Conservation (phyloP, 108 stramenopile species). For the Cyclostephanos invisitatus region DNA sequence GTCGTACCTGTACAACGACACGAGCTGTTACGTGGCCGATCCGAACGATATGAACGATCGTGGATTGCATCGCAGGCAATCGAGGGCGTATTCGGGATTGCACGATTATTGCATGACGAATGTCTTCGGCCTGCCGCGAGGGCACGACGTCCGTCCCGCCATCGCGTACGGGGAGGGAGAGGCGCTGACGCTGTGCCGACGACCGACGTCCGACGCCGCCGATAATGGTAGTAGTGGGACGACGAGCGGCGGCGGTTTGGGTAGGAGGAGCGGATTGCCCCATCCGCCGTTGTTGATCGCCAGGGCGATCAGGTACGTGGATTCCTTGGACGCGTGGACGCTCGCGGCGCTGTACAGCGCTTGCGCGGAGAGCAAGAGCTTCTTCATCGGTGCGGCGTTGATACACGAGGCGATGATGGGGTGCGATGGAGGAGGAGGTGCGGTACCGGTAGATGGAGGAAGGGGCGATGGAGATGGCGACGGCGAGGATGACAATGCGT, state of each 20-base stretch:
- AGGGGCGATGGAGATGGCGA: background rate
- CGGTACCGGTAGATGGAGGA: too few relatives aligned
- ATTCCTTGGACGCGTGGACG: conserved; percentile 84
- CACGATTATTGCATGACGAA: conserved; percentile 47
- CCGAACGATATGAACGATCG: conserved; percentile 66
- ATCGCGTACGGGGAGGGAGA: conserved; percentile 69
- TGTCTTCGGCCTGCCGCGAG: conserved; percentile 33
- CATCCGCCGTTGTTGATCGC: conserved; percentile 74
- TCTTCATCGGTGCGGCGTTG: conserved; percentile 81
- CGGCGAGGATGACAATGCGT: too few relatives aligned
- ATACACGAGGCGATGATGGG: conserved; percentile 39
- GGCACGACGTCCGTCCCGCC: conserved; percentile 50
- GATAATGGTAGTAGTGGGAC: background rate
- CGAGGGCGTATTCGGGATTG: conserved; percentile 66
- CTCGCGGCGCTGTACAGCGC: conserved; percentile 79
- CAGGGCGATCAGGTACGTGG: conserved; percentile 55
- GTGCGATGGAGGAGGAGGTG: conserved; percentile 2
- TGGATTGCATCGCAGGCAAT: conserved; percentile 71
- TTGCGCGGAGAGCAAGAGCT: conserved; percentile 88
- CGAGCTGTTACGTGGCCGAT: conserved; percentile 87
- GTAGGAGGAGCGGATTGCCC: conserved; percentile 60
- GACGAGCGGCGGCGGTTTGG: conserved; percentile 29
- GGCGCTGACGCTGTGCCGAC: conserved; percentile 70
- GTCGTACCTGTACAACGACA: conserved; percentile 86
- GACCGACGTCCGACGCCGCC: background rate